Evolutionary conservation across 116 monocot species (phyloP).

Genomic region (Posidonia oceanica): DNA sequence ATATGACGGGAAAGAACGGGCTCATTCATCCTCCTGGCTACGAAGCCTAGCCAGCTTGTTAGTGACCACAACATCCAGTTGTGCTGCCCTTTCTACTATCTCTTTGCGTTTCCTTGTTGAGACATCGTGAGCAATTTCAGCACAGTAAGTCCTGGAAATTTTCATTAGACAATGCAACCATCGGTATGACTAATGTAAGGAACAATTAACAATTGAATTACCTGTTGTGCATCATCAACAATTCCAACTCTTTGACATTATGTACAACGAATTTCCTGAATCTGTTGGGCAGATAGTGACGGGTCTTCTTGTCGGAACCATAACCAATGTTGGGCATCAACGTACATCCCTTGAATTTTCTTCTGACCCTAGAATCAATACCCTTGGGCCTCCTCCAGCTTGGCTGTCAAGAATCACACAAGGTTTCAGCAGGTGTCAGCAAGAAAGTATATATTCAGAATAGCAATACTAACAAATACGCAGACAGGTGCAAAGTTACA

Average conservation of each 20-base stretch:
- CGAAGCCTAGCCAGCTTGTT: slow-evolving; percentile 58
- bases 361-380: slow-evolving; percentile 71
- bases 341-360: slow-evolving; percentile 80
- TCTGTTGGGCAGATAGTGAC: slow-evolving; percentile 58
- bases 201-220: slow-evolving; percentile 10
- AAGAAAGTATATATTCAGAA: too few species aligned
- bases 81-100: slow-evolving; percentile 51
- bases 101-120: slow-evolving; percentile 50
- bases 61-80: slow-evolving; percentile 50
- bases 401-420: slow-evolving; percentile 1
- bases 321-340: slow-evolving; percentile 94
- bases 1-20: too few species aligned
- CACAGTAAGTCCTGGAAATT: slow-evolving; percentile 50
- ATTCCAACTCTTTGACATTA: slow-evolving; percentile 55
- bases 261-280: slow-evolving; percentile 65
- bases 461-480: too few species aligned
- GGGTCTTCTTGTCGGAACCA: slow-evolving; percentile 79
- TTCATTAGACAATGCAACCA: too few species aligned
- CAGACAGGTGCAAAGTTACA: too few species aligned
- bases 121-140: slow-evolving; percentile 55
- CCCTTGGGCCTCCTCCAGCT: slow-evolving; percentile 48
- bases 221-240: slow-evolving; percentile 84
- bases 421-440: too few species aligned
- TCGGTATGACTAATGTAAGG: too few species aligned
- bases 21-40: slow-evolving; percentile 59